Conservation (phyloP, 768 basidiomycete species). For the Hericium rajendrae region DNA sequence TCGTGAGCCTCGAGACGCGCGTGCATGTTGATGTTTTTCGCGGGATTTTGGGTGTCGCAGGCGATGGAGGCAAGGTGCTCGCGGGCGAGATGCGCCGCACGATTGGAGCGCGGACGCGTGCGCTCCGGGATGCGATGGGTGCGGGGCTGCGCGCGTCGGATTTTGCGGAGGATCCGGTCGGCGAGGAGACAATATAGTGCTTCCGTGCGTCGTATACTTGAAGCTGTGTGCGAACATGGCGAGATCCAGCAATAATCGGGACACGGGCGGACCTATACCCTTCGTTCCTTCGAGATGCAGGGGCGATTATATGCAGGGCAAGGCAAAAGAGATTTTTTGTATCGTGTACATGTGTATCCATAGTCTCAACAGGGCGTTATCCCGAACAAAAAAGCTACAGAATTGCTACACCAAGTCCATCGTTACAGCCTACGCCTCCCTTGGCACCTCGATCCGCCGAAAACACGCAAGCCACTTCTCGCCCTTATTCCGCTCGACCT, state of each 20-base stretch:
- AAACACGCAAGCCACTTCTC: conserved; percentile 93
- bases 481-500: conserved; percentile 86
- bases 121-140: conserved; percentile 55
- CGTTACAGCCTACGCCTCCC: background rate
- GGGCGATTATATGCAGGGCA: too few relatives aligned
- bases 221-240: too few relatives aligned
- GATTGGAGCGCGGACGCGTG: conserved; percentile 51
- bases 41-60: conserved; percentile 74
- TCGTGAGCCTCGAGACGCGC: conserved; percentile 92
- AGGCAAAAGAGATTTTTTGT: too few relatives aligned
- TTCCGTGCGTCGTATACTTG: too few relatives aligned
- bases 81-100: conserved; percentile 78
- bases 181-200: background rate
- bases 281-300: too few relatives aligned
- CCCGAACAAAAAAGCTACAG: background rate
- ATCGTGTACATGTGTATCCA: background rate
- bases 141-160: conserved; percentile 23
- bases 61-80: conserved; percentile 67
- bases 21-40: conserved; percentile 88
- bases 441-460: conserved; percentile 38
- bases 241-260: too few relatives aligned
- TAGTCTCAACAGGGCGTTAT: background rate
- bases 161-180: conserved; percentile 9
- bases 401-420: background rate
- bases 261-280: too few relatives aligned